These are phyloP conservation scores for Blastocystis sp. DNA, from an alignment of 352 stramenopile genomes.

Conservation along the genomic window DNA sequence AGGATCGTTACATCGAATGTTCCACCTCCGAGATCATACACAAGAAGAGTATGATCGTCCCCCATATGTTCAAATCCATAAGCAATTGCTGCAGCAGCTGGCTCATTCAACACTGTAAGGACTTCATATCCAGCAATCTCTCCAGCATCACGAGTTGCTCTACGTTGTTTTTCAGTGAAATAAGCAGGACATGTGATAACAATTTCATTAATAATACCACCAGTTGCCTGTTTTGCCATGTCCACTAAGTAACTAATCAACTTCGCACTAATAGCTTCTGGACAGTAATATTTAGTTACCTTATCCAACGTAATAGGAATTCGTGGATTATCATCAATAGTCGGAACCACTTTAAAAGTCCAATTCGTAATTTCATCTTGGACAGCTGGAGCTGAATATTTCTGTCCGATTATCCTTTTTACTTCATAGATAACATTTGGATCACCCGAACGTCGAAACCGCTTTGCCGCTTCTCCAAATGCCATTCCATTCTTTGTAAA, in stretches of 20 bases:
- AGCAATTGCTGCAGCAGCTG: constrained; percentile 60
- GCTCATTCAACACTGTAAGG: constrained; percentile 50
- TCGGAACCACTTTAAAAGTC: neutral
- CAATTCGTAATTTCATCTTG: neutral
- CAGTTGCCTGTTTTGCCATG: neutral
- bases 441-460: constrained; percentile 96
- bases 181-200: constrained; percentile 65
- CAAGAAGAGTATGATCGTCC: neutral
- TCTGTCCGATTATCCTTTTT: constrained; percentile 32
- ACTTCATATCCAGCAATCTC: constrained; percentile 54
- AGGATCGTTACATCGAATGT: constrained; percentile 82
- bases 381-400: neutral
- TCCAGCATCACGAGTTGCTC: constrained; percentile 31
- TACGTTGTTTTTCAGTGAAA: constrained; percentile 51
- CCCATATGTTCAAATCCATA: constrained; percentile 9
- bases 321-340: neutral
- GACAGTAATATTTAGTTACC: neutral
- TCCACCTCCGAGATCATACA: constrained; percentile 77
- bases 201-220: neutral
- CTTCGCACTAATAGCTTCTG: constrained; percentile 22
- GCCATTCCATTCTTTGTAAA: constrained; percentile 91
- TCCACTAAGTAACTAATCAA: constrained; percentile 37
- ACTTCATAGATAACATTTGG: constrained; percentile 71
- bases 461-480: constrained; percentile 97
- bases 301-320: constrained; percentile 6